Conservation (phyloP, 768 basidiomycete genomes). For the Lactarius tabidus region DNA sequence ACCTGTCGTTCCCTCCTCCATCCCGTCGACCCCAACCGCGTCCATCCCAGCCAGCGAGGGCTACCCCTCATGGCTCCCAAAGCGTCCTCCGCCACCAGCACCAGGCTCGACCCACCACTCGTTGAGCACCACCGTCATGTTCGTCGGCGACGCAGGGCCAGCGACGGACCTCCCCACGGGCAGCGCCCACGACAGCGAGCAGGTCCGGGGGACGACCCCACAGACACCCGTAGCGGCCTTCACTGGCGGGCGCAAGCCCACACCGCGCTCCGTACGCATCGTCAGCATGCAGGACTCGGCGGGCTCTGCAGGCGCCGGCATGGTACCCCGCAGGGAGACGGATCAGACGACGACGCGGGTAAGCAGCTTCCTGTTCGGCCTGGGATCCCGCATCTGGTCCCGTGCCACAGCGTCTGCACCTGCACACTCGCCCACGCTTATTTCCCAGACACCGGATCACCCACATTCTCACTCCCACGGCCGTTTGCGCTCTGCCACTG, state of each 20-base stretch:
- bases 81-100: constrained; percentile 68
- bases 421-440: constrained; percentile 41
- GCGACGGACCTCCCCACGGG: constrained; percentile 25
- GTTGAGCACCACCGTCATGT: constrained; percentile 39
- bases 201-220: neutral
- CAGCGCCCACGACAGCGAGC: neutral
- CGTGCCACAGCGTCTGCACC: constrained; percentile 44
- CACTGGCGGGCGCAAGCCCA: constrained; percentile 67
- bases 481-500: neutral
- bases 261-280: constrained; percentile 78
- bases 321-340: constrained; percentile 37
- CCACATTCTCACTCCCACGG: constrained; percentile 4
- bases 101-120: constrained; percentile 69
- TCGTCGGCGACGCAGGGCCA: constrained; percentile 9
- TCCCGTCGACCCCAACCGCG: neutral
- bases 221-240: constrained; percentile 33
- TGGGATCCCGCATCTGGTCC: constrained; percentile 46
- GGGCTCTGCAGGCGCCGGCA: neutral
- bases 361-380: constrained; percentile 34
- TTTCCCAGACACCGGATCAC: constrained; percentile 35
- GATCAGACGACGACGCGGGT: constrained; percentile 49
- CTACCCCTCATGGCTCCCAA: constrained; percentile 84
- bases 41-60: constrained; percentile 40
- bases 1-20: no score
- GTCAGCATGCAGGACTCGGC: constrained; percentile 58